Evolutionary conservation across 192 early-diverging fungal species (phyloP).

Genomic region (Coemansia sp.): DNA sequence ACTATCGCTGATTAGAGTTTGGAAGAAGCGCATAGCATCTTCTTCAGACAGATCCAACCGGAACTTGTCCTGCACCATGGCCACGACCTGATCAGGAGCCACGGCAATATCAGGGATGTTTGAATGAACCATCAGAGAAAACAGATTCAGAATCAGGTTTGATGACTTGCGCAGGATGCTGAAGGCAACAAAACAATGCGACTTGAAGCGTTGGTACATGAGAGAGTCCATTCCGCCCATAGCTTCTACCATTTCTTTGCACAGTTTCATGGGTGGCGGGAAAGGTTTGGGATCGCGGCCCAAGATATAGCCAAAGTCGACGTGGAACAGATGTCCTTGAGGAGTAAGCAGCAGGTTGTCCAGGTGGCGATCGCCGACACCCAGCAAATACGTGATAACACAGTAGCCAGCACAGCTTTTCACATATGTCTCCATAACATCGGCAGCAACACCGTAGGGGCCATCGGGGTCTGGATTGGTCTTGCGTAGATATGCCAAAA

Average conservation of each 20-base stretch:
- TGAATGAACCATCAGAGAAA: slow-evolving; percentile 96
- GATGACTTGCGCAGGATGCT: slow-evolving; percentile 89
- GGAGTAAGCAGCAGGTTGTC: slow-evolving; percentile 93
- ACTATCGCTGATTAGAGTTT: slow-evolving; percentile 88
- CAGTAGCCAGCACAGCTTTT: slow-evolving; percentile 98
- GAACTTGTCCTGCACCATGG: slow-evolving; percentile 96
- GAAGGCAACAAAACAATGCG: slow-evolving; percentile 93
- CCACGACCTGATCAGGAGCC: slow-evolving; percentile 96
- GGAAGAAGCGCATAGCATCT: slow-evolving; percentile 93
- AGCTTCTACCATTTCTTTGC: slow-evolving; percentile 99
- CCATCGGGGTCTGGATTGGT: slow-evolving; percentile 66
- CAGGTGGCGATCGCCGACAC: slow-evolving; percentile 96
- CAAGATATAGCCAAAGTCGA: slow-evolving; percentile 98
- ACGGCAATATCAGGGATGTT: slow-evolving; percentile 97
- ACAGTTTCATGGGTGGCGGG: slow-evolving; percentile 99
- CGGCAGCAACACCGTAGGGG: slow-evolving; percentile 65
- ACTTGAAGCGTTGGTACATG: slow-evolving; percentile 87
- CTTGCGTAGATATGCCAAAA: slow-evolving; percentile 75
- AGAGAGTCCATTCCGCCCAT: slow-evolving; percentile 93
- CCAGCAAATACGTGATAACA: slow-evolving; percentile 96
- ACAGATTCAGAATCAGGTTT: slow-evolving; percentile 95
- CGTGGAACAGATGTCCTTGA: slow-evolving; percentile 88
- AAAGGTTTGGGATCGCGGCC: slow-evolving; percentile 99
- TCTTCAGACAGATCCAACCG: slow-evolving; percentile 87
- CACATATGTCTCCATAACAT: slow-evolving; percentile 94